Evolutionary conservation across 1,284 basidiomycete genomes (phyloP), one percentile per base, ranked within the genome.

Genomic region (Stygiomarasmius scandens): DNA sequence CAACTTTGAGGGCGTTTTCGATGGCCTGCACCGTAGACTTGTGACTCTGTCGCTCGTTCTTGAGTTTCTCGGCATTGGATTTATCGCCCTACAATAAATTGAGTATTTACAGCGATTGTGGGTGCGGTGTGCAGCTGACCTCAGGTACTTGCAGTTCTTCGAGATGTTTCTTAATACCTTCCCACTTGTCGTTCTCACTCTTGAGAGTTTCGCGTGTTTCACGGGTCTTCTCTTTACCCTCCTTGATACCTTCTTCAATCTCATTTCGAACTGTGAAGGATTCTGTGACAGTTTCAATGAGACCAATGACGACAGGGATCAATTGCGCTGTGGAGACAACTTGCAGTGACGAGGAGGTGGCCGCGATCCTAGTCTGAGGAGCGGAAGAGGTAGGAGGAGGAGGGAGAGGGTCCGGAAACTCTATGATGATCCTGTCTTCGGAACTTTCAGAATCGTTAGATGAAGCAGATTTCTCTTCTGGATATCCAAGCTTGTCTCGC

Each of bases 271-370:
- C 71, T 8, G 67, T 65, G 34, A 76, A 69, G 5, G 84, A 78
- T 41, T 77, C 69, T 9, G 85, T 63, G 0, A 75, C 77, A 6
- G 71, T 70, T 47, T 87, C 77, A 16, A 87, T 76, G n/a, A 92
- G 73, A 1, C 80, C 78, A 2, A 76, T 61, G 34, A 92, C 65
- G 19, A 89, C 77, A 24, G 88, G 88, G 14, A 92, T 72, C 61
- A 92, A 76, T 64, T 92, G 89, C 2, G 78, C 77, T 0, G 88
- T 77, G 49, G 76, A 72, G 5, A 75, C 70, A 50, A 88, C 71
- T 34, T 69, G 64, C 19, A n/a, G n/a, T n/a, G 75, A 55, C 19
- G 60, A 19, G 32, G 60, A 58, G 14, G 63, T 59, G 20, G 59
- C 55, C 10, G 62, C 59, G 23, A 59, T 60, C 54, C 73, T 74